These are phyloP conservation scores for Colletotrichum godetiae DNA, from an alignment of 2,329 filamentous ascomycete species.

Conservation along the genomic window DNA sequence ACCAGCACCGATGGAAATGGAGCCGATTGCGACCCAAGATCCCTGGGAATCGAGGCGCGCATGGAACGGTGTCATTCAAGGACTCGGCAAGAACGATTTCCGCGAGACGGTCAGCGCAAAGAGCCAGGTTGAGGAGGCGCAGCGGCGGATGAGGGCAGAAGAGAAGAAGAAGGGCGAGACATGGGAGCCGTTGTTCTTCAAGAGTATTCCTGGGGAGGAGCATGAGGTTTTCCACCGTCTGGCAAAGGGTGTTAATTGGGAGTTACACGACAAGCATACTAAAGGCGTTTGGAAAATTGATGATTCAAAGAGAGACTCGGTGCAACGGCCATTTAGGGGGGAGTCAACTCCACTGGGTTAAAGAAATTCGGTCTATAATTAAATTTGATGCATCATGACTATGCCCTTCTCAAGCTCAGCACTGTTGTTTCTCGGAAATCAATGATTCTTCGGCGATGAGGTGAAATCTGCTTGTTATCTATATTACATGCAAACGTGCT, in stretches of 20 bases:
- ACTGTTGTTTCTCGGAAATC: no score
- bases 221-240: slow-evolving; percentile 47
- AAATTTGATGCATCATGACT: neutral
- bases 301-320: slow-evolving; percentile 37
- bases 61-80: slow-evolving; percentile 81
- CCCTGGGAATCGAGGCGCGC: slow-evolving; percentile 83
- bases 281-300: slow-evolving; percentile 53
- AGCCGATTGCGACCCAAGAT: slow-evolving; percentile 76
- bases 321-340: slow-evolving; percentile 47
- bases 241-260: slow-evolving; percentile 42
- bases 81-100: slow-evolving; percentile 80
- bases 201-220: slow-evolving; percentile 39
- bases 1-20: slow-evolving; percentile 47
- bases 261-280: slow-evolving; percentile 47
- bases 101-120: slow-evolving; percentile 78
- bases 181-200: slow-evolving; percentile 56
- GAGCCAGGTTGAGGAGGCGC: slow-evolving; percentile 82
- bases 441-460: no score
- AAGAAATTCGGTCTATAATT: neutral
- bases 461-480: no score
- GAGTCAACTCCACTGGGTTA: slow-evolving; percentile 45
- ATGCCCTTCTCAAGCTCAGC: no score
- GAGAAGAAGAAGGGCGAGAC: slow-evolving; percentile 65
- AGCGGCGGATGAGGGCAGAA: slow-evolving; percentile 77
- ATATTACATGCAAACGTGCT: no score